Evolutionary conservation across 2,329 filamentous ascomycete genomes (phyloP).

Genomic region (Zopfia rhizophila): DNA sequence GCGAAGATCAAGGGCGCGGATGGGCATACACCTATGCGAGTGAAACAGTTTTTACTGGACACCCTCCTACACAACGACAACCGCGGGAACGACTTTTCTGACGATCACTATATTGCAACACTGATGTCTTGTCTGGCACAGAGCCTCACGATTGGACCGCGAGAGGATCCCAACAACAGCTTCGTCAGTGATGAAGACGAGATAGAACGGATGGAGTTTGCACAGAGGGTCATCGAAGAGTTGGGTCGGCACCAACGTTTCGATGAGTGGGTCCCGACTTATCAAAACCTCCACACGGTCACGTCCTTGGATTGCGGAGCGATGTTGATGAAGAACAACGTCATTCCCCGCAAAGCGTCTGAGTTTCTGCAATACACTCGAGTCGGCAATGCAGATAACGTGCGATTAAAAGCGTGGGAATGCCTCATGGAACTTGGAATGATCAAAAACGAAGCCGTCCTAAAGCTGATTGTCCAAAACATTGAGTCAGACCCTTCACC

Average conservation of each 20-base stretch:
- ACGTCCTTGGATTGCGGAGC: constrained; percentile 70
- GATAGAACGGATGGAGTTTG: constrained; percentile 64
- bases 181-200: constrained; percentile 62
- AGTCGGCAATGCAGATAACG: constrained; percentile 67
- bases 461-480: constrained; percentile 67
- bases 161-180: constrained; percentile 48
- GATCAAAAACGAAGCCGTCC: constrained; percentile 60
- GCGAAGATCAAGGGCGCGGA: constrained; percentile 78
- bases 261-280: constrained; percentile 74
- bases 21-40: constrained; percentile 80
- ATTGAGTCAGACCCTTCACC: constrained; percentile 68
- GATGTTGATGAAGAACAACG: constrained; percentile 63
- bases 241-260: constrained; percentile 71
- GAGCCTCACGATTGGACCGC: constrained; percentile 56
- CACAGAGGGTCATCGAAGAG: constrained; percentile 67
- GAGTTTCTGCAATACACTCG: constrained; percentile 72
- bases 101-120: constrained; percentile 86
- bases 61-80: constrained; percentile 96
- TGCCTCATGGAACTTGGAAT: constrained; percentile 67
- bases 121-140: constrained; percentile 74
- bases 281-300: constrained; percentile 71
- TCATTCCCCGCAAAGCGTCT: constrained; percentile 63
- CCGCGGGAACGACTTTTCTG: constrained; percentile 86
- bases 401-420: constrained; percentile 68
- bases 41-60: constrained; percentile 86